phyloP scores from a whole-genome alignment of 1,284 basidiomycete species.

The Ustilago bromivora region DNA sequence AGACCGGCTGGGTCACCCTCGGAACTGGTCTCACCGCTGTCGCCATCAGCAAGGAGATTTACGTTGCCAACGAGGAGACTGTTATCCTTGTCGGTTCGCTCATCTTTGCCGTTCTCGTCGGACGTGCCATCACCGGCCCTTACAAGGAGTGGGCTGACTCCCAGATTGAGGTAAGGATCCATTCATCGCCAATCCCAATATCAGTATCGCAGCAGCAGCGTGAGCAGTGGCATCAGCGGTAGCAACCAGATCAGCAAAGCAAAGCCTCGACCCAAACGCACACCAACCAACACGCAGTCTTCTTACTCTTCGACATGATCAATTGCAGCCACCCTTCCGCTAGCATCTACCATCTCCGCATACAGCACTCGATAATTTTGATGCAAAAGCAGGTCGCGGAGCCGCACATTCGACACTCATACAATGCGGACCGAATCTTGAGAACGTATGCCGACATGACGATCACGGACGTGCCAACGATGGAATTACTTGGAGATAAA shows the following conservation, averaged over 20 bases:
- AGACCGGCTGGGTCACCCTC: slow-evolving; percentile 89
- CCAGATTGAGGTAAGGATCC: slow-evolving; percentile 61
- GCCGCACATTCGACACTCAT: no score
- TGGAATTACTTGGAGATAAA: no score
- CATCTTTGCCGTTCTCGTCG: slow-evolving; percentile 83
- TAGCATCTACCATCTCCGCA: no score
- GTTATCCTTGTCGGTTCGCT: slow-evolving; percentile 81
- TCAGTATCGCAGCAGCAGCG: neutral
- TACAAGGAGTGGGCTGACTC: slow-evolving; percentile 88
- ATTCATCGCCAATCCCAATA: neutral
- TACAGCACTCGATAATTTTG: no score
- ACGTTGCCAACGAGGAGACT: slow-evolving; percentile 87
- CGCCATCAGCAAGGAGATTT: slow-evolving; percentile 96
- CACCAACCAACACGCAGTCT: neutral
- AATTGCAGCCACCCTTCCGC: no score
- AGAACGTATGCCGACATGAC: no score
- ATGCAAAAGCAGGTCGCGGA: no score
- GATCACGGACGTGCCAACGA: no score
- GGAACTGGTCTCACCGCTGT: slow-evolving; percentile 90
- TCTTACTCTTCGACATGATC: no score
- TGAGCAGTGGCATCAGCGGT: neutral
- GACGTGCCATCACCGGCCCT: slow-evolving; percentile 82
- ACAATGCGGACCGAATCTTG: no score
- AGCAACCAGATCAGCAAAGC: neutral
- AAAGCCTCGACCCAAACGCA: neutral